A percentile compares a stretch with the other conserved stretches of the same genome.
These are phyloP conservation scores for Trifolium pratense DNA, from an alignment of 306 rosid genomes.

Conservation along the genomic window DNA sequence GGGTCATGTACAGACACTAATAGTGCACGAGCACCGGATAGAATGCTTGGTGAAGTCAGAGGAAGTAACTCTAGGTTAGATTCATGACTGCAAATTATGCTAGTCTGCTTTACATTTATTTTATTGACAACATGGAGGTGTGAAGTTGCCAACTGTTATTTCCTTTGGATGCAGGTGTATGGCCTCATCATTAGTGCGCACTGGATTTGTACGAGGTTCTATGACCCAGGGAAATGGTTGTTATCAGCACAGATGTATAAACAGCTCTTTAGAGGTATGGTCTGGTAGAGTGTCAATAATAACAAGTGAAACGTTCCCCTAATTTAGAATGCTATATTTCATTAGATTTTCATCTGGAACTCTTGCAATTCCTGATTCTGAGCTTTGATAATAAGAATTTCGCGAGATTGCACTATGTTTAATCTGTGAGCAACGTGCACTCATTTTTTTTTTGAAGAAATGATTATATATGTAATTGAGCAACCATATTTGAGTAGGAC, in stretches of 20 bases:
- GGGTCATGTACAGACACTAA: slow-evolving; percentile 95
- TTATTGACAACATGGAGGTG: neutral
- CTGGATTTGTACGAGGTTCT: slow-evolving; percentile 94
- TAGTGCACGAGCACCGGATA: slow-evolving; percentile 93
- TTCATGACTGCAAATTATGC: slow-evolving; percentile 37
- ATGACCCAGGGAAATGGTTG: slow-evolving; percentile 98
- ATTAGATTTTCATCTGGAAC: slow-evolving; percentile 28
- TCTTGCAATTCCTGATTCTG: slow-evolving; percentile 11
- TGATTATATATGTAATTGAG: slow-evolving; percentile 11
- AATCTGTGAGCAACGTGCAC: slow-evolving; percentile 15
- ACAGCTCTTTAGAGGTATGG: slow-evolving; percentile 80
- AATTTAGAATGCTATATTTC: slow-evolving; percentile 25
- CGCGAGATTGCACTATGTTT: neutral
- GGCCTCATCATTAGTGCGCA: slow-evolving; percentile 93
- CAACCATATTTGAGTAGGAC: slow-evolving; percentile 32
- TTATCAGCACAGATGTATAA: slow-evolving; percentile 91
- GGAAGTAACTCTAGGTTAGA: slow-evolving; percentile 89
- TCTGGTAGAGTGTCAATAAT: slow-evolving; percentile 26
- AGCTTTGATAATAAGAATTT: slow-evolving; percentile 1
- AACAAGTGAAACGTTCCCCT: slow-evolving; percentile 4
- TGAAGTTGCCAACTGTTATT: slow-evolving; percentile 43
- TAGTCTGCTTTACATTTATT: slow-evolving; percentile 12
- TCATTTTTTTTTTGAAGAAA: slow-evolving; percentile 1
- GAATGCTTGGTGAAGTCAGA: slow-evolving; percentile 98
- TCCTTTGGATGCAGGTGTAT: slow-evolving; percentile 72